Conservation (phyloP, 2,329 filamentous ascomycete genomes). For the Pyricularia pennisetigena region DNA sequence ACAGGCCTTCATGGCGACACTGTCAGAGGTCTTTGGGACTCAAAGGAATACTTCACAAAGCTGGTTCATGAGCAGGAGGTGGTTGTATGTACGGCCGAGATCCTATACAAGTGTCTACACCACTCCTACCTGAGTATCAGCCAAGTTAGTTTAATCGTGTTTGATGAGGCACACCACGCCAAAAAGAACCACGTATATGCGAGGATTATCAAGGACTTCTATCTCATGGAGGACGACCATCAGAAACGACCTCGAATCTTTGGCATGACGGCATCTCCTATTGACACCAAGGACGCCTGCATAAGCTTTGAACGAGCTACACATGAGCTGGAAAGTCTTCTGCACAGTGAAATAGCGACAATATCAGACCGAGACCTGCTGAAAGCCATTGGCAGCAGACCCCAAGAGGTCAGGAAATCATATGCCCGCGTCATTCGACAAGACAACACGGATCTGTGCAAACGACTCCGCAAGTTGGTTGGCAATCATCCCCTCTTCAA, state of each 20-base stretch:
- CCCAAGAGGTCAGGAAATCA: neutral
- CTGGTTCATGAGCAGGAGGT: conserved; percentile 60
- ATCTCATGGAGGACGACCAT: conserved; percentile 38
- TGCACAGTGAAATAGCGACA: conserved; percentile 79
- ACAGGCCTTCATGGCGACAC: conserved; percentile 67
- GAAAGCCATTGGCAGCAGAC: neutral
- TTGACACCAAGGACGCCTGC: conserved; percentile 68
- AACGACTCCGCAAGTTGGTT: conserved; percentile 37
- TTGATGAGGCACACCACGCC: conserved; percentile 93
- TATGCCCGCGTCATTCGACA: conserved; percentile 27
- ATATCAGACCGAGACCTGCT: conserved; percentile 31
- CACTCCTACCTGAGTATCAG: conserved; percentile 72
- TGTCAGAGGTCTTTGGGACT: conserved; percentile 26
- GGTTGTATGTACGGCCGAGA: conserved; percentile 85
- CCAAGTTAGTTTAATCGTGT: conserved; percentile 81
- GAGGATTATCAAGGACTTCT: conserved; percentile 81
- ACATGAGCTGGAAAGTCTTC: conserved; percentile 60
- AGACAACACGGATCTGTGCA: conserved; percentile 56
- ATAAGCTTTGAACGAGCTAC: conserved; percentile 52
- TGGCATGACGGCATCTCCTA: conserved; percentile 94
- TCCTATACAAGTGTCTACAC: conserved; percentile 68
- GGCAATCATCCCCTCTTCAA: conserved; percentile 35
- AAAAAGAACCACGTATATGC: conserved; percentile 93
- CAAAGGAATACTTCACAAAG: conserved; percentile 38
- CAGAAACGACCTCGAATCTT: conserved; percentile 64